These are phyloP conservation scores for Boletus smithii DNA, from an alignment of 1,284 basidiomycete species.

Conservation along the genomic window DNA sequence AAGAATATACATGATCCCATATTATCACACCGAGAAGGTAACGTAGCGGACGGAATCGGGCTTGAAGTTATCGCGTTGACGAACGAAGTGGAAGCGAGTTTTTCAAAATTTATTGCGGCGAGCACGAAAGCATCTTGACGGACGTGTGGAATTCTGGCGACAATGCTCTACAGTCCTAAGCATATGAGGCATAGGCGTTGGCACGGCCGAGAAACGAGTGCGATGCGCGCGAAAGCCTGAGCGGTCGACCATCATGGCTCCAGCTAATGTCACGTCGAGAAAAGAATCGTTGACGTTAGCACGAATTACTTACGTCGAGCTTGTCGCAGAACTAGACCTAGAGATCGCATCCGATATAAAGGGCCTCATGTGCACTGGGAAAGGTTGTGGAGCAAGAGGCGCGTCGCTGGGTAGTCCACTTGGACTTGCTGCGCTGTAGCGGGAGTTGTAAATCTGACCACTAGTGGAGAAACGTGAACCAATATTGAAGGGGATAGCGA, in stretches of 20 bases:
- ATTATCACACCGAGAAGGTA: conserved; percentile 27
- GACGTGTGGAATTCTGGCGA: conserved; percentile 4
- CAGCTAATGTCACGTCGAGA: conserved; percentile 24
- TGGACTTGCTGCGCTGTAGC: conserved; percentile 4
- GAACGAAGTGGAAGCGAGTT: conserved; percentile 6
- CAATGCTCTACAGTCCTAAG: conserved; percentile 11
- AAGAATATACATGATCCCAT: conserved; percentile 35
- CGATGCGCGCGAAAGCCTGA: conserved; percentile 16
- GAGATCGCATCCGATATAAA: conserved; percentile 28
- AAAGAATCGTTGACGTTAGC: neutral
- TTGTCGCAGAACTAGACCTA: conserved; percentile 36
- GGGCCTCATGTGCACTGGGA: conserved; percentile 19
- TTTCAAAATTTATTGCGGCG: conserved; percentile 2
- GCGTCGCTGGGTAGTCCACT: conserved; percentile 23
- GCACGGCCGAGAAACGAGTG: conserved; percentile 14
- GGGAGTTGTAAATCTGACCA: conserved; percentile 9
- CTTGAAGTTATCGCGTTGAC: conserved; percentile 25
- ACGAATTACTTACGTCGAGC: conserved; percentile 33
- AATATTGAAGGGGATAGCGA: conserved; percentile 32
- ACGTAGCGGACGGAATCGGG: conserved; percentile 11
- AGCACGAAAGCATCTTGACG: conserved; percentile 28
- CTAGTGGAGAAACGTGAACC: conserved; percentile 12
- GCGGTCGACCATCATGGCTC: conserved; percentile 29
- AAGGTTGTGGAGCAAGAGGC: conserved; percentile 32
- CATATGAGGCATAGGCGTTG: conserved; percentile 22